These are phyloP conservation scores for Penicillium steckii DNA, from an alignment of 495 filamentous ascomycete species.

Conservation along the genomic window DNA sequence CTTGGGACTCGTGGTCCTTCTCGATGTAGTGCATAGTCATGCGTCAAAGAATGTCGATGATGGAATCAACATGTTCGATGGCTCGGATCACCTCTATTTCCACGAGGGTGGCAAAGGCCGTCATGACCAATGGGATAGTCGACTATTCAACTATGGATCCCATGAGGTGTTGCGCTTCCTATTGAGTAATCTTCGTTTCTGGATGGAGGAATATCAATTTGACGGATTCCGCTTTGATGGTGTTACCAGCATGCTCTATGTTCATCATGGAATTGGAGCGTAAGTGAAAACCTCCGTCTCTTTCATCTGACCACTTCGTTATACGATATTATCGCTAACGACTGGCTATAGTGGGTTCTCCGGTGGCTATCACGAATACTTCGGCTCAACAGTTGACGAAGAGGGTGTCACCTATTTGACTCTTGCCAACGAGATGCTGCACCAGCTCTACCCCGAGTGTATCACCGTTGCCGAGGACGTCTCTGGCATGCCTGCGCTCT, in stretches of 20 bases:
- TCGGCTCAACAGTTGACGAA: constrained; percentile 87
- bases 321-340: constrained; percentile 1
- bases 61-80: constrained; percentile 92
- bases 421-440: constrained; percentile 95
- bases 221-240: constrained; percentile 98
- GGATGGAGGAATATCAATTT: constrained; percentile 98
- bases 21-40: constrained; percentile 97
- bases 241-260: constrained; percentile 96
- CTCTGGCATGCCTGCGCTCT: constrained; percentile 95
- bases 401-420: constrained; percentile 95
- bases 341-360: constrained; percentile 76
- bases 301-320: constrained; percentile 1
- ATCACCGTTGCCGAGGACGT: constrained; percentile 97
- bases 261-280: constrained; percentile 96
- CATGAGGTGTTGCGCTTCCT: constrained; percentile 95
- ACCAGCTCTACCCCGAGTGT: constrained; percentile 76
- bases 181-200: constrained; percentile 92
- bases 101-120: constrained; percentile 78
- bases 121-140: constrained; percentile 93
- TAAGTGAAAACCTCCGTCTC: constrained; percentile 48
- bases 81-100: constrained; percentile 93
- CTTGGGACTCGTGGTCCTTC: constrained; percentile 84
- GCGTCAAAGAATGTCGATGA: constrained; percentile 96
- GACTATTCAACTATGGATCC: constrained; percentile 93
- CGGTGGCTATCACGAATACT: constrained; percentile 98